Evolutionary conservation across 176 grass and related monocot species (phyloP), one percentile per base, ranked within the genome.

Genomic region (Aegilops bicornis): DNA sequence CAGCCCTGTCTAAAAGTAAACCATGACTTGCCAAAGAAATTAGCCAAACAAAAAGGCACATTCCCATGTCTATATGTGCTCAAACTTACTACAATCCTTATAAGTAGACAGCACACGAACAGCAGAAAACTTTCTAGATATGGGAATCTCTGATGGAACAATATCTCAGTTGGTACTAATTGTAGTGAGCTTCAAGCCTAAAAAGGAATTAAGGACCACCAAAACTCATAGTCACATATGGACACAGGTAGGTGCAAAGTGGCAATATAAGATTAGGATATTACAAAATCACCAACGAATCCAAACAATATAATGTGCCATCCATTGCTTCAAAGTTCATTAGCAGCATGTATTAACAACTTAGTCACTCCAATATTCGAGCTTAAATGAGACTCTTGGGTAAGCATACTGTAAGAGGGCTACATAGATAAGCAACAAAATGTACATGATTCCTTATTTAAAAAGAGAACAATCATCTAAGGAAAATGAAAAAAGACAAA

Each of bases 261-360:
- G 15, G 8, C 9, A 66, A 74, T 3, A 39, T 42, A 64, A 80
- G 50, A 35, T 68, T 69, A 56, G 47, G 74, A 77, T 77, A 66
- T 30, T 17, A 81, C 17, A 81, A 76, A 81, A 60, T 4, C 40
- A 5, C 29, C 69, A 80, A 76, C 10, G 48, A 75, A 22, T 85
- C 59, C 33, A 54, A 37, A 65, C 11, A 50, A 80, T 72, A 54
- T 50, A 64, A 40, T 64, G 23, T 36, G 78, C 29, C 2, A 66
- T 54, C 12, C 20, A 79, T 66, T 91, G 76, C 67, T 84, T 74
- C 25, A 66, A n/a, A 75, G 35, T 61, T 77, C 83, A 70, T 81
- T 86, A 60, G 50, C 62, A 66, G 22, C 24, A 42, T 61, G 15
- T 24, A 52, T 67, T 32, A 84, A 72, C 40, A 58, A 65, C 42